Conservation (phyloP, 305 asterid genomes). For the Solanum aculeatissimum region DNA sequence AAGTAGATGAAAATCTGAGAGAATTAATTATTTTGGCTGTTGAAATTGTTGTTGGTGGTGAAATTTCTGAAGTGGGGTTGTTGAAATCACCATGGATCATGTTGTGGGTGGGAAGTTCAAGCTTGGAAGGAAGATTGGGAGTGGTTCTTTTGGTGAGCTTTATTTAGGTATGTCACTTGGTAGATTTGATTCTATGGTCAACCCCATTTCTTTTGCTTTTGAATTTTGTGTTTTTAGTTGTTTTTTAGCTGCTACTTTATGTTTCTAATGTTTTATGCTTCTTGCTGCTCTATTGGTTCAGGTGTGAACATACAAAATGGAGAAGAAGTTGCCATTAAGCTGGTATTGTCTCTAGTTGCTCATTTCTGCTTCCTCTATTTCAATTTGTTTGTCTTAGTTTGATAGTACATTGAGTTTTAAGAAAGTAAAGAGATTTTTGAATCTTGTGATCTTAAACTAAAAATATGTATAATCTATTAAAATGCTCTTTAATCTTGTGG, state of each 20-base stretch:
- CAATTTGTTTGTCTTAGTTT: neutral
- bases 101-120: slow-evolving; percentile 84
- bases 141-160: slow-evolving; percentile 95
- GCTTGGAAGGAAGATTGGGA: slow-evolving; percentile 92
- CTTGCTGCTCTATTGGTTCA: slow-evolving; percentile 19
- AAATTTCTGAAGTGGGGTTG: neutral
- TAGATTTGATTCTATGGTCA: neutral
- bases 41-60: slow-evolving; percentile 1
- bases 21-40: slow-evolving; percentile 6
- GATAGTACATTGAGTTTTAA: neutral
- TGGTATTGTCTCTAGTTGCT: slow-evolving; percentile 38
- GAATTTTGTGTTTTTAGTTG: neutral
- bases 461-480: neutral
- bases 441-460: neutral
- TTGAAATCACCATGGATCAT: slow-evolving; percentile 56
- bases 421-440: neutral
- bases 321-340: slow-evolving; percentile 93
- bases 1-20: slow-evolving; percentile 1
- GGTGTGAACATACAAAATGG: slow-evolving; percentile 89
- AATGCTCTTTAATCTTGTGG: neutral
- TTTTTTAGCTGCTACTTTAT: neutral
- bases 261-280: neutral
- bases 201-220: neutral
- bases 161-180: slow-evolving; percentile 48
- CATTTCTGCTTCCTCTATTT: neutral